Conservation (phyloP, 306 rosid genomes). For the Ammopiptanthus mongolicus region DNA sequence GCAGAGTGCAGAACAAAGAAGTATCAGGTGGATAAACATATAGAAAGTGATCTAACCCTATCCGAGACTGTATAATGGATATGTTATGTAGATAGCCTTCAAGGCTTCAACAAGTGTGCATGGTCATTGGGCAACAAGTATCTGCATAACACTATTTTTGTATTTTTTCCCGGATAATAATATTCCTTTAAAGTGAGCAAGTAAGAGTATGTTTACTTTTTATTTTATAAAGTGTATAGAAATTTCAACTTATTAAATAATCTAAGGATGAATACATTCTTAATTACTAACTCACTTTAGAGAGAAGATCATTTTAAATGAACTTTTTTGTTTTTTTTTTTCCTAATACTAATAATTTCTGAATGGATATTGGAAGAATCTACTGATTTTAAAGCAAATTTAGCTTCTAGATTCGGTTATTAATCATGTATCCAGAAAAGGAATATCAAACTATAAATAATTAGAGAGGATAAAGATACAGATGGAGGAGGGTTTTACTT, state of each 20-base stretch:
- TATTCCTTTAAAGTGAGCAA: no score
- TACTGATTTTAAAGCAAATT: slow-evolving; percentile 8
- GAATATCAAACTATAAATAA: slow-evolving; percentile 19
- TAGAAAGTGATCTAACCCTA: neutral
- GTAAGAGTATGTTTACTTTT: no score
- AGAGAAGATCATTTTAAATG: no score
- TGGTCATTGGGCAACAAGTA: slow-evolving; percentile 14
- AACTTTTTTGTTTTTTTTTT: no score
- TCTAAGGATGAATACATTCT: no score
- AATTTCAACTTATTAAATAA: no score
- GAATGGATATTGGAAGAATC: neutral
- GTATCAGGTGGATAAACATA: neutral
- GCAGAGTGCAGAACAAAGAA: neutral
- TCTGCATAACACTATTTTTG: no score
- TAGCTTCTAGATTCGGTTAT: slow-evolving; percentile 17
- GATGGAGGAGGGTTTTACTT: neutral
- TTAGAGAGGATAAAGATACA: slow-evolving; percentile 7
- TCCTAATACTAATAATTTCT: slow-evolving; percentile 7
- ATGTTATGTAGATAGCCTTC: neutral
- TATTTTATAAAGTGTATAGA: no score
- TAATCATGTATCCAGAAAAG: slow-evolving; percentile 12
- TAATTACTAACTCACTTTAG: no score
- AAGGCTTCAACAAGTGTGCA: neutral
- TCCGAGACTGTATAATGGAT: neutral
- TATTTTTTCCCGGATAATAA: no score